These are phyloP conservation scores for Ophiosphaerella korrae DNA, from an alignment of 2,329 filamentous ascomycete genomes.

Conservation along the genomic window DNA sequence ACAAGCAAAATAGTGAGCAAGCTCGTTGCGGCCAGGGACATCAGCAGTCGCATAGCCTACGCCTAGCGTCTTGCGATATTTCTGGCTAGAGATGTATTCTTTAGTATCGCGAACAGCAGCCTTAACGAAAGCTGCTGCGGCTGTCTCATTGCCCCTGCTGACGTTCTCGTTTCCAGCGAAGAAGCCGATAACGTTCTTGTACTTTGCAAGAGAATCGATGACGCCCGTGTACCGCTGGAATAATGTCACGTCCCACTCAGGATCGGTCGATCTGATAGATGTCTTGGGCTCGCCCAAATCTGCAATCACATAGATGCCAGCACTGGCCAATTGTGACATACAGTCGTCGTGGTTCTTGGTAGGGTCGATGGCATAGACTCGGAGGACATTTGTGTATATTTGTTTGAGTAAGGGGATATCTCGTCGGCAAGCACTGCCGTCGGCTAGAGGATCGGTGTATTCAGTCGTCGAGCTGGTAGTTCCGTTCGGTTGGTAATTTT, in stretches of 20 bases:
- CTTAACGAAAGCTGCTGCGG: conserved; percentile 92
- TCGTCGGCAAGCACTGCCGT: conserved; percentile 72
- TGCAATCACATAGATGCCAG: conserved; percentile 93
- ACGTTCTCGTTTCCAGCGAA: conserved; percentile 98
- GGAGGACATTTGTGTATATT: conserved; percentile 83
- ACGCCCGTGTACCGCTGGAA: conserved; percentile 83
- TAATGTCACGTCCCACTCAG: conserved; percentile 78
- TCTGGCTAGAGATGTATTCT: conserved; percentile 80
- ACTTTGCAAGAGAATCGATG: conserved; percentile 78
- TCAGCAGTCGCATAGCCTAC: conserved; percentile 97
- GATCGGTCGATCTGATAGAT: conserved; percentile 82
- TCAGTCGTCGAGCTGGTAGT: conserved; percentile 45
- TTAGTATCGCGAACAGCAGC: conserved; percentile 95
- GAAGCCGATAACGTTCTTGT: conserved; percentile 93
- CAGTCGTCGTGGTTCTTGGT: conserved; percentile 76
- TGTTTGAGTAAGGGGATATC: conserved; percentile 82
- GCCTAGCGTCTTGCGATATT: conserved; percentile 73
- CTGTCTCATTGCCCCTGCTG: conserved; percentile 84
- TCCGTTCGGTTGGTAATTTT: conserved; percentile 44
- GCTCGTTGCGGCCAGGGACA: conserved; percentile 78
- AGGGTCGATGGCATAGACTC: conserved; percentile 92
- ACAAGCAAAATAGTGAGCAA: conserved; percentile 95
- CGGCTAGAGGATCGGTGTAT: conserved; percentile 84
- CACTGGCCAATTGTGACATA: conserved; percentile 80
- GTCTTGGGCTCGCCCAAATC: conserved; percentile 65